Conservation (phyloP, 1,284 basidiomycete genomes). For the Trichosporon coremiiforme region DNA sequence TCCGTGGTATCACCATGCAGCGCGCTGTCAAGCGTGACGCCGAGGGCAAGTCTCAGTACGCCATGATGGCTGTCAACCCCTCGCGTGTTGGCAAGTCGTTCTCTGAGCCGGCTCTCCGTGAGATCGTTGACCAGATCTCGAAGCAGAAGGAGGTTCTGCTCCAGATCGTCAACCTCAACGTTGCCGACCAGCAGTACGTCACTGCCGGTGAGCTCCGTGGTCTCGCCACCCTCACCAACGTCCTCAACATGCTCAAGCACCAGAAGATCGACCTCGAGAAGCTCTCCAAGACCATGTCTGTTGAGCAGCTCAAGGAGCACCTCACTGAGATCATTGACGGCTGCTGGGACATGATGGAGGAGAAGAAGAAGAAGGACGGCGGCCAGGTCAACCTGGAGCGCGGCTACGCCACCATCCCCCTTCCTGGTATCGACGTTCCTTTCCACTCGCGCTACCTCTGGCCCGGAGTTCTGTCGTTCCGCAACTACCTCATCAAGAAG, state of each 20-base stretch:
- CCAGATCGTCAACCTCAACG: constrained; percentile 97
- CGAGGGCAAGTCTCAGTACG: constrained; percentile 90
- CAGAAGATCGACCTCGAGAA: constrained; percentile 96
- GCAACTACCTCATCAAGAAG: constrained; percentile 91
- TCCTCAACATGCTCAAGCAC: constrained; percentile 93
- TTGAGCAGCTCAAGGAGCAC: constrained; percentile 59
- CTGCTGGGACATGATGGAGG: constrained; percentile 70
- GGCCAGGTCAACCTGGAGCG: constrained; percentile 91
- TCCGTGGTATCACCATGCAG: constrained; percentile 99
- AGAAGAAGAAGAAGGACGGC: constrained; percentile 70
- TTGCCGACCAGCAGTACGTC: constrained; percentile 80
- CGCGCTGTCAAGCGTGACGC: constrained; percentile 93
- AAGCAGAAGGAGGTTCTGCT: constrained; percentile 75
- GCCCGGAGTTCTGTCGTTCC: constrained; percentile 86
- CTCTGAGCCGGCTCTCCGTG: constrained; percentile 82
- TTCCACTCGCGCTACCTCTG: constrained; percentile 98
- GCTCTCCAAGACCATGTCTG: constrained; percentile 61
- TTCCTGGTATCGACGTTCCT: constrained; percentile 97
- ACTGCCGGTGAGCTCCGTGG: constrained; percentile 94
- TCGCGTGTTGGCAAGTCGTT: constrained; percentile 91
- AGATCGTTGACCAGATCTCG: constrained; percentile 90
- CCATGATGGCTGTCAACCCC: constrained; percentile 98
- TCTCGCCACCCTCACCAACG: constrained; percentile 90
- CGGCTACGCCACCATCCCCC: constrained; percentile 92
- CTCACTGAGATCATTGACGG: constrained; percentile 88